Percentiles rank a stretch among this genome's conserved stretches.
Evolutionary conservation across 768 basidiomycete genomes (phyloP).

Genomic region (Trametes gibbosa): DNA sequence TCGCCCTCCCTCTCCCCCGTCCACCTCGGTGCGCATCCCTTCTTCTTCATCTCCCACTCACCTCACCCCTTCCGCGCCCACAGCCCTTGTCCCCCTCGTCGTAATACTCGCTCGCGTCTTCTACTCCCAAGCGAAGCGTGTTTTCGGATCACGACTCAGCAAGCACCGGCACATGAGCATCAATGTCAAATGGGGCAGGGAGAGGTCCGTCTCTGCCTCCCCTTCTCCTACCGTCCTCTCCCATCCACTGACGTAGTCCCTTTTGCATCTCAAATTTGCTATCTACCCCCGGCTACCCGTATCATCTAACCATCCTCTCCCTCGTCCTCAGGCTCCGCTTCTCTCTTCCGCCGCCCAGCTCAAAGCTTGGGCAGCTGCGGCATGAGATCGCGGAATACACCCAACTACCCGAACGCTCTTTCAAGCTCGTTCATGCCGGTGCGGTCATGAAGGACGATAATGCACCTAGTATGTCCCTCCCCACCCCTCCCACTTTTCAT

Average conservation of each 20-base stretch:
- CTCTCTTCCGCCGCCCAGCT: conserved; percentile 53
- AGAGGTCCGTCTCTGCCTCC: conserved; percentile 31
- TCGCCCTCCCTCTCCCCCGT: conserved; percentile 21
- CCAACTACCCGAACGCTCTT: conserved; percentile 60
- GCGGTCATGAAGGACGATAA: conserved; percentile 86
- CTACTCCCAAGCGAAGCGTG: conserved; percentile 26
- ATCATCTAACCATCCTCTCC: not conserved
- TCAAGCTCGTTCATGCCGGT: conserved; percentile 89
- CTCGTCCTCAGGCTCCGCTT: conserved; percentile 42
- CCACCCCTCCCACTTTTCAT: not conserved
- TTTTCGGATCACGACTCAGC: conserved; percentile 13
- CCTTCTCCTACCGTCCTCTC: not conserved
- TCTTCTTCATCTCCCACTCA: not conserved
- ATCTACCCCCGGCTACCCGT: not conserved
- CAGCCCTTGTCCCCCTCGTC: conserved; percentile 26
- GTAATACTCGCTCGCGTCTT: conserved; percentile 30
- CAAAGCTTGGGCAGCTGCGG: conserved; percentile 58
- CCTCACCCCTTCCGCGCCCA: not conserved
- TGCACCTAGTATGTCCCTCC: conserved; percentile 50
- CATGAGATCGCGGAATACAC: conserved; percentile 69
- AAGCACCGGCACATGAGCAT: conserved; percentile 33
- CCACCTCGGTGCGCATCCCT: conserved; percentile 19
- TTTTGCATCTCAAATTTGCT: not conserved
- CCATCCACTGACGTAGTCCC: not conserved
- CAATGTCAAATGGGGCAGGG: conserved; percentile 49